Base-by-base conservation (phyloP, 148 eudicot genomes). In the Rheum nobile region DNA sequence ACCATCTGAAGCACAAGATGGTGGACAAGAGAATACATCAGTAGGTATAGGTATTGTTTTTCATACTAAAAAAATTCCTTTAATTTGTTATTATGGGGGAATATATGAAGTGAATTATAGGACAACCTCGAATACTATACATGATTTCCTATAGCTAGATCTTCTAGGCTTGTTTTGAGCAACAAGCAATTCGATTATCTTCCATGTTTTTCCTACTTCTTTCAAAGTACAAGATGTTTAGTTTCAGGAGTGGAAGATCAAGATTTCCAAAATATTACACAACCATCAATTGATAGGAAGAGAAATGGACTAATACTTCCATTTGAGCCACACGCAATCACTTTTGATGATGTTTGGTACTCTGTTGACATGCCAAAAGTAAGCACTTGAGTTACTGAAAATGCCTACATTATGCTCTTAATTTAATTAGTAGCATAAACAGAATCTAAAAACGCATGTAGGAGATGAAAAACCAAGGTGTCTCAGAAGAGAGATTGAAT, bases 401-500 rank as follows among this genome's bases (percentile, higher is more conserved):
- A n/a, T n/a, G n/a, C 9, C 71, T 37, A 14, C 38, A 17, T 13
- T 16, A 14, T 67, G 12, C 71, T 67, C 32, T 11, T 65, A 52
- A 26, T n/a, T 12, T 65, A 17, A 13, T 65, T 29, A 28, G 1
- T 65, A 7, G 28, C 28, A 16, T 52, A 13, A 17, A n/a, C n/a
- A n/a, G n/a, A n/a, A n/a, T n/a, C n/a, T n/a, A n/a, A n/a, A n/a
- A n/a, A 65, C 7, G 24, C 35, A 31, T 17, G 37, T 67, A 89
- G 97, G 92, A 85, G 86, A 92, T 90, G 92, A 90, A 85, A 75
- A 82, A 22, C 67, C 80, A 82, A 52, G 92, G 95, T n/a, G 74
- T 85, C 26, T 78, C 72, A 34, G 87, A 85, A 48, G 77, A 82
- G 73, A 85, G 88, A 59, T 87, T 92, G 41, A 88, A 88, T 34